phyloP scores from a whole-genome alignment of 805 yeast species.

The Candida hungchunana region DNA sequence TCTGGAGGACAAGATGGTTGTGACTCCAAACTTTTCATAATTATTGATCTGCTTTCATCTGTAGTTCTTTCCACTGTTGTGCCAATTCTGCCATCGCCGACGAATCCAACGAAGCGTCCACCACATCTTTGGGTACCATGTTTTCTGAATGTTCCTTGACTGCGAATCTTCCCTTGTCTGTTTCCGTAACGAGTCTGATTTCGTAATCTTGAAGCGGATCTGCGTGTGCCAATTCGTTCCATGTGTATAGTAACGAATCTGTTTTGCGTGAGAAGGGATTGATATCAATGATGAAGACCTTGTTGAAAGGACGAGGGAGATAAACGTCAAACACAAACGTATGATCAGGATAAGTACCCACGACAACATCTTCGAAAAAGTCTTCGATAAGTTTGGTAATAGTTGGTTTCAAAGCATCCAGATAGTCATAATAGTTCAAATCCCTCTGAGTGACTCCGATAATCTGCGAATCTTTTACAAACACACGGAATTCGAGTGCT shows the following conservation, averaged over 20 bases:
- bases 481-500: constrained; percentile 86
- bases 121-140: constrained; percentile 87
- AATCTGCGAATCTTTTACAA: constrained; percentile 59
- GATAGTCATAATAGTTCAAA: constrained; percentile 72
- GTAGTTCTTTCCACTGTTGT: constrained; percentile 49
- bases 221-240: constrained; percentile 66
- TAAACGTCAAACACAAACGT: constrained; percentile 76
- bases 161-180: constrained; percentile 72
- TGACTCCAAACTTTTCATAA: constrained; percentile 44
- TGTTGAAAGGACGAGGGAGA: constrained; percentile 67
- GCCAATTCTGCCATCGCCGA: constrained; percentile 67
- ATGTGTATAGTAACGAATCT: constrained; percentile 73
- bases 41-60: constrained; percentile 23
- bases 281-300: constrained; percentile 72
- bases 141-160: constrained; percentile 82
- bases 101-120: constrained; percentile 74
- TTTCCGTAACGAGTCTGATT: constrained; percentile 63
- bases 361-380: constrained; percentile 49
- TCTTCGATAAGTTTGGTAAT: constrained; percentile 44
- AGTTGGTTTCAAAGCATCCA: constrained; percentile 46
- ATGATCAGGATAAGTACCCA: constrained; percentile 47
- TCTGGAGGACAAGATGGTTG: constrained; percentile 51
- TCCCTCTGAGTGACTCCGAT: constrained; percentile 85
- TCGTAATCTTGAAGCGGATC: constrained; percentile 36
- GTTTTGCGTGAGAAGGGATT: constrained; percentile 81